Evolutionary conservation across 106 monocot species (phyloP), one percentile per base, ranked within the genome.

Genomic region (Triglochin maritima): DNA sequence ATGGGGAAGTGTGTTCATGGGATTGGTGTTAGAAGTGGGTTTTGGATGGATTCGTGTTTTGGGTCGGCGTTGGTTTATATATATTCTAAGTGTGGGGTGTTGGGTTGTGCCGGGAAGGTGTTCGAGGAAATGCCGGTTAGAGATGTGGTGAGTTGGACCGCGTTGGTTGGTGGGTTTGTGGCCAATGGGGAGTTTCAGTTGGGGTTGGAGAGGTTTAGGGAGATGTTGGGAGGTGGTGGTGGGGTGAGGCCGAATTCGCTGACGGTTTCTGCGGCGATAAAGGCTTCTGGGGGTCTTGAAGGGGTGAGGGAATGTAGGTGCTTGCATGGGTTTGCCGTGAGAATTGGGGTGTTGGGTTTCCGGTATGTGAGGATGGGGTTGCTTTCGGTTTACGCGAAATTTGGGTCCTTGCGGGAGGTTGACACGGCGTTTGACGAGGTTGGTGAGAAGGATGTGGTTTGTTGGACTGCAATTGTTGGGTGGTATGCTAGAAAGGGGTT

Each of bases 71-170:
- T 94, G 46, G 72, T 89, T 2, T 87, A 89, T 53, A 72, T 89
- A 81, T 94, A 94, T 64, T 69, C 74, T 0, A 94, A 82, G 45
- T 84, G 81, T 52, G 75, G 79, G 12, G 64, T 14, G 6, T 4
- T 94, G 0, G 52, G 7, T 5, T 76, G 81, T 56, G 93, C 84
- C 0, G 15, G 79, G 29, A 80, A 67, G 62, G 6, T 86, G 89
- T 94, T 94, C 14, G 86, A 71, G 46, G 80, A 89, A 87, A 87
- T 89, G 84, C 57, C 72, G 13, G 59, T 56, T 3, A 86, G 68
- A 50, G 82, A 94, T 75, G 86, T 89, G 7, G 80, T 84, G 49
- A 49, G 84, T 50, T 94, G 93, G 86, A 89, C 93, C 7, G 79
- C 86, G 1, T 7, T 94, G 57, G 73, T 94, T 10, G 54, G 69